Evolutionary conservation across 2,329 filamentous ascomycete genomes (phyloP).

Genomic region (Talaromyces sp.): DNA sequence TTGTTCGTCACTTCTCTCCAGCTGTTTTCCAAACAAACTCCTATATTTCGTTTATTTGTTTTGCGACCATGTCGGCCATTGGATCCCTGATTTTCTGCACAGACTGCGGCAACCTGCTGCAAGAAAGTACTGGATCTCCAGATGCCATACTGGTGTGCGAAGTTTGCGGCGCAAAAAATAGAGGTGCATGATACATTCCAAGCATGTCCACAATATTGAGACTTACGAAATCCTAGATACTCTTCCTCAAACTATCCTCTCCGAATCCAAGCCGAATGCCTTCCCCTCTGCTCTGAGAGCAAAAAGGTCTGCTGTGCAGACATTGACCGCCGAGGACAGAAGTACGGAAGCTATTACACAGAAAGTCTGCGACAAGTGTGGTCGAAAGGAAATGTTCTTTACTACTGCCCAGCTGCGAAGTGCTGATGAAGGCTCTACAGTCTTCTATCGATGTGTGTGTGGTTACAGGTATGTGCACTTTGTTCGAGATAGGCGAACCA

Average conservation of each 20-base stretch:
- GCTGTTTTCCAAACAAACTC: background rate
- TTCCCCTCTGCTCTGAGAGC: conserved; percentile 87
- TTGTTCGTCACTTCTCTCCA: background rate
- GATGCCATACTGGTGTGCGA: conserved; percentile 76
- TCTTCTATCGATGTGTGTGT: conserved; percentile 86
- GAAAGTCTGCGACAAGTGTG: conserved; percentile 75
- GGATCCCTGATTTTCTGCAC: conserved; percentile 90
- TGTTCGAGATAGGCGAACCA: background rate
- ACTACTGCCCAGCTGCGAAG: conserved; percentile 80
- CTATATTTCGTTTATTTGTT: background rate
- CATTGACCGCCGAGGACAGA: conserved; percentile 70
- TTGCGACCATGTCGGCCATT: conserved; percentile 70
- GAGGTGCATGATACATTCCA: conserved; percentile 51
- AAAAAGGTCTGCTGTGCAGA: conserved; percentile 81
- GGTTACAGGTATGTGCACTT: conserved; percentile 64
- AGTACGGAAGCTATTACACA: conserved; percentile 65
- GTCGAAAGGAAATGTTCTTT: conserved; percentile 74
- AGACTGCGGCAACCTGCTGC: conserved; percentile 85
- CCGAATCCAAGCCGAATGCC: conserved; percentile 78
- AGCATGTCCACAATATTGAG: background rate
- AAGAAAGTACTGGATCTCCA: conserved; percentile 69
- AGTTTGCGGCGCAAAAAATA: conserved; percentile 78
- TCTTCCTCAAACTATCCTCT: conserved; percentile 69
- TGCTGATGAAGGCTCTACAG: conserved; percentile 90
- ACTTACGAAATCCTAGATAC: conserved; percentile 51